A percentile compares a stretch with the other conserved stretches of the same genome.
Evolutionary conservation across 2,329 filamentous ascomycete species (phyloP).

Genomic region (Cytospora schulzeri): DNA sequence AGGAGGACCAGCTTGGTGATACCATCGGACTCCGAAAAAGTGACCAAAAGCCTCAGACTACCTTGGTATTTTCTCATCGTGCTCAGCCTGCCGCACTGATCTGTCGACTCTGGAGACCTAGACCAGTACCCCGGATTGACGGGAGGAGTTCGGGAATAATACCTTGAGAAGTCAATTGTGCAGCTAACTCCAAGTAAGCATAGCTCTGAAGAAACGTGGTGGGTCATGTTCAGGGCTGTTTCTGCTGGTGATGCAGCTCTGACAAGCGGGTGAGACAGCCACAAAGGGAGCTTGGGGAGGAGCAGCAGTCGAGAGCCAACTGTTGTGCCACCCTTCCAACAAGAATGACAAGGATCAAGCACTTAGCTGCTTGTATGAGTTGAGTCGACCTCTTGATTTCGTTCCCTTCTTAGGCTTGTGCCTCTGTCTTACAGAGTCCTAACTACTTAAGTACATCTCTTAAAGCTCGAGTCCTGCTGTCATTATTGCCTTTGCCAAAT

Average conservation of each 20-base stretch:
- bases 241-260: not conserved
- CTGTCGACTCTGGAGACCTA: not conserved
- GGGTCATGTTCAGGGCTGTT: not conserved
- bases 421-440: constrained; percentile 4
- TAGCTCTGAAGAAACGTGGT: not conserved
- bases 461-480: not conserved
- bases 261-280: not conserved
- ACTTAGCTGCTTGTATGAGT: constrained; percentile 7
- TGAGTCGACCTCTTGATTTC: not conserved
- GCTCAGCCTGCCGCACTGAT: not conserved
- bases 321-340: constrained; percentile 5
- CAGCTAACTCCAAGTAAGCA: not conserved
- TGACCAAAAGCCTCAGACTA: too few relatives aligned
- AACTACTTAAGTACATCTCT: not conserved
- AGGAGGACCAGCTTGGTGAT: not conserved
- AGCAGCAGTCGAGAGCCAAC: not conserved
- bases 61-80: not conserved
- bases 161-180: not conserved
- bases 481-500: not conserved
- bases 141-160: not conserved
- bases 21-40: not conserved
- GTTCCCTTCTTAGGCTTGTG: not conserved
- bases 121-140: not conserved
- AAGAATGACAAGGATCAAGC: not conserved
- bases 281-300: not conserved